Conservation (phyloP, 345 rosid genomes). For the Eucalyptus urophylla region DNA sequence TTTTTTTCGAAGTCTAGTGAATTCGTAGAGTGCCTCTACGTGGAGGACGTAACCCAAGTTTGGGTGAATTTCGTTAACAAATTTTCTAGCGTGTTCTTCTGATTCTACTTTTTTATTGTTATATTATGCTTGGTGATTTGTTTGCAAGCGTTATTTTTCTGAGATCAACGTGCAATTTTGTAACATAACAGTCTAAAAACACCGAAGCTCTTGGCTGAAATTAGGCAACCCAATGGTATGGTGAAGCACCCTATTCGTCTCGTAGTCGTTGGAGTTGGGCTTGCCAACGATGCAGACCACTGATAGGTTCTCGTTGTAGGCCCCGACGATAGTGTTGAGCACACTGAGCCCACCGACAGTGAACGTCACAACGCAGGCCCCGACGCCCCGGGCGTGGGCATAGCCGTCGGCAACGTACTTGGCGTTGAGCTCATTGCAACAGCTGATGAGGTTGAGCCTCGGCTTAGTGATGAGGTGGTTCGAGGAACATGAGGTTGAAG, state of each 20-base stretch:
- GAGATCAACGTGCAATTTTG: accelerated
- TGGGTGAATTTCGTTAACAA: too few relatives aligned
- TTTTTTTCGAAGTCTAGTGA: too few relatives aligned
- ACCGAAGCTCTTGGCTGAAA: conserved; percentile 61
- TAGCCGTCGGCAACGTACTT: conserved; percentile 68
- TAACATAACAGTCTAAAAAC: conserved; percentile 39
- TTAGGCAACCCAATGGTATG: conserved; percentile 69
- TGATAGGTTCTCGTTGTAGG: conserved; percentile 65
- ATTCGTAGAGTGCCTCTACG: accelerated
- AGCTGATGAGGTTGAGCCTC: conserved; percentile 38
- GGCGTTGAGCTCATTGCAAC: conserved; percentile 71
- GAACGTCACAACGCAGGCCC: conserved; percentile 66
- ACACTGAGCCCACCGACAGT: conserved; percentile 73
- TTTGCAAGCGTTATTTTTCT: too few relatives aligned
- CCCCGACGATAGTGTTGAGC: conserved; percentile 64
- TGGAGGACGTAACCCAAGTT: accelerated
- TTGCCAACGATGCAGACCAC: conserved; percentile 65
- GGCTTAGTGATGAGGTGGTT: conserved; percentile 66
- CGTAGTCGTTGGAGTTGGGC: conserved; percentile 71
- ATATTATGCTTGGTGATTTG: too few relatives aligned
- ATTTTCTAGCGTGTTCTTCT: accelerated
- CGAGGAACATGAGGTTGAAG: conserved; percentile 70
- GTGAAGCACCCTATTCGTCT: conserved; percentile 60
- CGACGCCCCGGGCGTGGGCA: conserved; percentile 53
- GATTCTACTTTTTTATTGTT: too few relatives aligned